Conservation (phyloP, 2,329 filamentous ascomycete species). For the Waltergamsia citrina region DNA sequence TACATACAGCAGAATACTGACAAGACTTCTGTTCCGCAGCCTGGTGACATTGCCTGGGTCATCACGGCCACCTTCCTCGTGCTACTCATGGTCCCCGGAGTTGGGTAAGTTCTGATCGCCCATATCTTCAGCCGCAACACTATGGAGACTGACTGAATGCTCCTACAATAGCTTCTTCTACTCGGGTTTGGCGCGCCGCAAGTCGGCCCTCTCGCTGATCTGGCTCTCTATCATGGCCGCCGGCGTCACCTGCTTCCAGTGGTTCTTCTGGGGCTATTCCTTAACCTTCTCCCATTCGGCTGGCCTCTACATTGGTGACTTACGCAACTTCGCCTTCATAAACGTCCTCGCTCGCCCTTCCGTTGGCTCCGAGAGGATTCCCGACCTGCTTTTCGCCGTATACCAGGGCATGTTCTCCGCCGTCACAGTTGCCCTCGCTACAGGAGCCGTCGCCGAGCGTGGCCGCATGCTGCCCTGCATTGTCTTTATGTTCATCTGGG, state of each 20-base stretch:
- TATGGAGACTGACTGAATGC: background rate
- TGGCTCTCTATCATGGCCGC: conserved; percentile 86
- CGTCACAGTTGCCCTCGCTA: conserved; percentile 77
- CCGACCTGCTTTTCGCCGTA: conserved; percentile 75
- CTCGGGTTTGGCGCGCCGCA: conserved; percentile 78
- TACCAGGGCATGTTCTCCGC: conserved; percentile 86
- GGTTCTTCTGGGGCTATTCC: conserved; percentile 92
- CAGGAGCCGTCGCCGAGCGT: conserved; percentile 77
- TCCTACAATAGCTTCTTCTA: conserved; percentile 63
- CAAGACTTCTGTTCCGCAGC: conserved; percentile 28
- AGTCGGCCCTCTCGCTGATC: conserved; percentile 81
- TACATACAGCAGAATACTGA: background rate
- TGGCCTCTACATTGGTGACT: conserved; percentile 65
- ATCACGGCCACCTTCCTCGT: conserved; percentile 75
- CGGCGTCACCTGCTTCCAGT: conserved; percentile 79
- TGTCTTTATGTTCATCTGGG: conserved; percentile 90
- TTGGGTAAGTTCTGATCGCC: conserved; percentile 51
- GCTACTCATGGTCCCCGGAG: conserved; percentile 85
- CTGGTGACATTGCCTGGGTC: conserved; percentile 80
- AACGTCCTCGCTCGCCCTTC: conserved; percentile 68
- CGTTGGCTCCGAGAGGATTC: conserved; percentile 62
- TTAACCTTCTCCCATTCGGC: conserved; percentile 73
- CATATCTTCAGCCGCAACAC: background rate
- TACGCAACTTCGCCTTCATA: conserved; percentile 71
- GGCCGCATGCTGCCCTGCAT: conserved; percentile 83